phyloP scores from a whole-genome alignment of 2,329 filamentous ascomycete species.

The Fusarium oxysporum region DNA sequence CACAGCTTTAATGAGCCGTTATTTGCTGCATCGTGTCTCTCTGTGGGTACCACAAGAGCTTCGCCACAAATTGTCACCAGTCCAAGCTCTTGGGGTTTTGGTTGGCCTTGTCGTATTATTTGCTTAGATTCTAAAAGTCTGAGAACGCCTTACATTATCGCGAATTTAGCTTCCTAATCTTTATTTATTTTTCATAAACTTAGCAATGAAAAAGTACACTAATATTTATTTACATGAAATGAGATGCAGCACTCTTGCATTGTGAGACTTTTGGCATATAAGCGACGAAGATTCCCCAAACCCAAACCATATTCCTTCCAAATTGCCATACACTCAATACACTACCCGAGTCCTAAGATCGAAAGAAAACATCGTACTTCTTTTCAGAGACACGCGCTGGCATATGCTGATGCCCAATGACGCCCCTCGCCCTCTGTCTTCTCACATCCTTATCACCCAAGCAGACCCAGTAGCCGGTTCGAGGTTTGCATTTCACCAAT shows the following conservation, averaged over 20 bases:
- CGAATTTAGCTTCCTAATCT: neutral
- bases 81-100: slow-evolving; percentile 16
- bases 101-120: slow-evolving; percentile 11
- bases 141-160: neutral
- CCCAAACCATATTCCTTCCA: neutral
- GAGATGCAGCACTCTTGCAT: neutral
- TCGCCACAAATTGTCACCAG: slow-evolving; percentile 30
- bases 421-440: neutral
- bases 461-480: slow-evolving; percentile 44
- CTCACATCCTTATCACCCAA: slow-evolving; percentile 36
- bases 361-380: slow-evolving; percentile 9
- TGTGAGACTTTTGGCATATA: neutral
- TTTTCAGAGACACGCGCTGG: neutral
- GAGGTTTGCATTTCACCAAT: slow-evolving; percentile 12
- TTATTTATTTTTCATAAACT: no score
- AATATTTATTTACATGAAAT: neutral
- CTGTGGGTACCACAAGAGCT: slow-evolving; percentile 35
- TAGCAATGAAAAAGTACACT: accelerated
- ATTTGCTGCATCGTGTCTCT: slow-evolving; percentile 29
- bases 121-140: neutral
- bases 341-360: neutral
- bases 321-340: neutral
- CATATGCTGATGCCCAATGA: neutral
- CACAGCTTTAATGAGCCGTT: slow-evolving; percentile 9
- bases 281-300: neutral